A percentile compares a stretch with the other conserved stretches of the same genome.
These are phyloP conservation scores for Plasmodium cynomolgi DNA, from an alignment of 169 alveolate genomes.

Conservation along the genomic window DNA sequence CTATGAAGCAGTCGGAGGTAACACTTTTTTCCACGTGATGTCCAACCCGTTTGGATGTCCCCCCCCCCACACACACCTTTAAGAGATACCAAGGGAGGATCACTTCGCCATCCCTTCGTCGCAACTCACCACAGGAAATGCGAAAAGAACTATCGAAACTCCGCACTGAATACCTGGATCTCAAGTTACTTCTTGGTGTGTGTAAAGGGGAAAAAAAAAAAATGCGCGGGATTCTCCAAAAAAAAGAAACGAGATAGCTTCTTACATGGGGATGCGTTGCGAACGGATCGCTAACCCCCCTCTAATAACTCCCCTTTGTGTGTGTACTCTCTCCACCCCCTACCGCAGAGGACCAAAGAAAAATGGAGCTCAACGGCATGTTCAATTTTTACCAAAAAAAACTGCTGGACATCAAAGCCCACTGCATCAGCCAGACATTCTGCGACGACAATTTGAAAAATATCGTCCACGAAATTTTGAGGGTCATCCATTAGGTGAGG, in stretches of 20 bases:
- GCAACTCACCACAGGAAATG: constrained; percentile 22
- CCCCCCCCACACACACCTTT: not conserved
- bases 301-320: not conserved
- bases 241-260: not conserved
- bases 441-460: constrained; percentile 71
- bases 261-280: not conserved
- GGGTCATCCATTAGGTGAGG: constrained; percentile 35
- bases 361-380: constrained; percentile 35
- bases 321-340: not conserved
- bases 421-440: constrained; percentile 47
- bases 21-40: not conserved
- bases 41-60: not conserved
- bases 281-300: not conserved
- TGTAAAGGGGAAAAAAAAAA: not conserved
- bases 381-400: constrained; percentile 57
- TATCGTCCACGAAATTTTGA: constrained; percentile 65
- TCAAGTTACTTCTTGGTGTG: constrained; percentile 51
- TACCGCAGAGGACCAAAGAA: constrained; percentile 49
- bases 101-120: not conserved
- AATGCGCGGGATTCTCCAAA: too few relatives aligned
- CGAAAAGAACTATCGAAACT: constrained; percentile 47
- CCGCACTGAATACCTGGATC: constrained; percentile 41
- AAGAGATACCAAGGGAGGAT: not conserved
- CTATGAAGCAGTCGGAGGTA: constrained; percentile 55
- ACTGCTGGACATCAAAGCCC: constrained; percentile 45